Evolutionary conservation across 2,329 filamentous ascomycete species (phyloP).

Genomic region (Calonectria honghensis): DNA sequence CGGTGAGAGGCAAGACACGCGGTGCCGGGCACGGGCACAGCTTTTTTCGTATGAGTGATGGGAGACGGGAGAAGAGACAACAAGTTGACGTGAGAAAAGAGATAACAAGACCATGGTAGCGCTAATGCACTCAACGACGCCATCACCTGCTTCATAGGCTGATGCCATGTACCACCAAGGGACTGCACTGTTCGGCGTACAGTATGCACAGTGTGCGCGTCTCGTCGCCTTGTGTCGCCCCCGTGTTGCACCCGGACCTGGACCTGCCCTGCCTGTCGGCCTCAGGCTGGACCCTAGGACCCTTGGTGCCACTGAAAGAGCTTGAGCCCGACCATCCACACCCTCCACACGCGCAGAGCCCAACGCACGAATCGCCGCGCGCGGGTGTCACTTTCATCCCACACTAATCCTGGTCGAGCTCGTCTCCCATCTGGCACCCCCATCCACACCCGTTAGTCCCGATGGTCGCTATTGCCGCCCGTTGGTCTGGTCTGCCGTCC

Average conservation of each 20-base stretch:
- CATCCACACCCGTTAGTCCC: conserved; percentile 12
- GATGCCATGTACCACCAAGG: conserved; percentile 47
- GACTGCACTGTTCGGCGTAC: conserved; percentile 48
- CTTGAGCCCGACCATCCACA: conserved; percentile 9
- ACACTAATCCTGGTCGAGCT: conserved; percentile 28
- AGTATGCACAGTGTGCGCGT: conserved; percentile 24
- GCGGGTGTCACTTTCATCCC: conserved; percentile 25
- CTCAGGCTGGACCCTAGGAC: conserved; percentile 1
- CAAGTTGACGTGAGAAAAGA: conserved; percentile 53
- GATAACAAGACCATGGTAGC: conserved; percentile 52
- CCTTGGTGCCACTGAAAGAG: conserved; percentile 1
- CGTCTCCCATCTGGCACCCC: conserved; percentile 29
- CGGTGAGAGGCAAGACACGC: conserved; percentile 55
- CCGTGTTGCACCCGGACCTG: background rate
- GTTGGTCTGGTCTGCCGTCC: conserved; percentile 17
- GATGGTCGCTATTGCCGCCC: conserved; percentile 22
- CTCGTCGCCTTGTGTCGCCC: background rate
- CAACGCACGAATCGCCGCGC: conserved; percentile 30
- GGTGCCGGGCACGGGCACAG: conserved; percentile 52
- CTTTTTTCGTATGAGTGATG: conserved; percentile 48
- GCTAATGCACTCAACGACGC: conserved; percentile 48
- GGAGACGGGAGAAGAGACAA: conserved; percentile 53
- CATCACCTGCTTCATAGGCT: conserved; percentile 39
- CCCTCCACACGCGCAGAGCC: conserved; percentile 22
- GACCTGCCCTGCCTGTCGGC: background rate